Evolutionary conservation across 768 basidiomycete species (phyloP).

Genomic region (Amanita molliuscula): DNA sequence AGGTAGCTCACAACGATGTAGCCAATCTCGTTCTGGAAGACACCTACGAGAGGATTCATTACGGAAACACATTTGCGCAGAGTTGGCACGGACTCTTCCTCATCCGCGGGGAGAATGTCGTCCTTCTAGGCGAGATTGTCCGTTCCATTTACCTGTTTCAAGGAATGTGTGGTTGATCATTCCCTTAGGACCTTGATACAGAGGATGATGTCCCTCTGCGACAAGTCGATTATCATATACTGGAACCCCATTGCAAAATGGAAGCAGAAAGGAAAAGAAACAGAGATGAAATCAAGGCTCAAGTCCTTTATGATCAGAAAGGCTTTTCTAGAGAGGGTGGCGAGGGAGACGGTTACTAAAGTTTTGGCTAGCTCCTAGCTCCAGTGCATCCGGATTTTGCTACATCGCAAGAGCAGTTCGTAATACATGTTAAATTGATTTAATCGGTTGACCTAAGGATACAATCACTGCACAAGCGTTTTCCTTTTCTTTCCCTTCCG

Average conservation of each 20-base stretch:
- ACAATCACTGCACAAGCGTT: slow-evolving; percentile 21
- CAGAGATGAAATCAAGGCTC: slow-evolving; percentile 75
- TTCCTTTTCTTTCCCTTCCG: slow-evolving; percentile 55
- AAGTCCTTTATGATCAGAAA: slow-evolving; percentile 71
- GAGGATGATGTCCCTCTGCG: slow-evolving; percentile 82
- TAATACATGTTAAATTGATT: slow-evolving; percentile 5
- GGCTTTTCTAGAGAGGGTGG: slow-evolving; percentile 95
- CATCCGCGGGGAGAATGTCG: slow-evolving; percentile 97
- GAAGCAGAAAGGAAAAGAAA: slow-evolving; percentile 68
- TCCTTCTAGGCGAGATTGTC: slow-evolving; percentile 93
- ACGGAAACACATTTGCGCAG: slow-evolving; percentile 81
- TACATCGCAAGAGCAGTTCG: slow-evolving; percentile 5
- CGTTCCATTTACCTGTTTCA: slow-evolving; percentile 20
- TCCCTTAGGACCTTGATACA: slow-evolving; percentile 72
- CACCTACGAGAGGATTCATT: slow-evolving; percentile 91
- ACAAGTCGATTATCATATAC: slow-evolving; percentile 60
- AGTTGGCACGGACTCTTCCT: slow-evolving; percentile 83
- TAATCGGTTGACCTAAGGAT: slow-evolving; percentile 3
- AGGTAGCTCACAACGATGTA: slow-evolving; percentile 19
- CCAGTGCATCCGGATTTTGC: not conserved
- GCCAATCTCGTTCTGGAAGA: slow-evolving; percentile 97
- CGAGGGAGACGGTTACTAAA: slow-evolving; percentile 91
- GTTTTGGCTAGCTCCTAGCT: not conserved
- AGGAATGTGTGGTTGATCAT: slow-evolving; percentile 2
- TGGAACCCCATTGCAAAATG: slow-evolving; percentile 63